These are phyloP conservation scores for Sorghum bicolor DNA, from an alignment of 176 grass and related monocot species.

Conservation along the genomic window Sorghum_bicolor_NCBIv3 NC_012870.2:1644001-1644500, in stretches of 20 bases:
- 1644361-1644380: neutral
- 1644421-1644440: neutral
- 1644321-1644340: neutral
- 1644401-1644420: neutral
- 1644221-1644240: neutral
- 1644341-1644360: neutral
- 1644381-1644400: neutral
- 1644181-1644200: conserved; percentile 30
- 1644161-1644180: conserved; percentile 71
- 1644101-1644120: conserved; percentile 92
- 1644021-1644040: conserved; percentile 97
- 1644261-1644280: neutral
- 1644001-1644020: conserved; percentile 92
- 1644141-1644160: conserved; percentile 78
- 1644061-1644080: conserved; percentile 86
- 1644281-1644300: conserved; percentile 33
- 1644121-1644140: conserved; percentile 91
- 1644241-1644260: neutral
- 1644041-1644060: conserved; percentile 90
- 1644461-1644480: neutral
- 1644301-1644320: conserved; percentile 24
- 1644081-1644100: conserved; percentile 81
- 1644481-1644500: neutral
- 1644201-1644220: neutral
- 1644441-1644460: neutral